Base-by-base conservation (phyloP, 2,329 filamentous ascomycete species). In the Ilyonectria destructans region DNA sequence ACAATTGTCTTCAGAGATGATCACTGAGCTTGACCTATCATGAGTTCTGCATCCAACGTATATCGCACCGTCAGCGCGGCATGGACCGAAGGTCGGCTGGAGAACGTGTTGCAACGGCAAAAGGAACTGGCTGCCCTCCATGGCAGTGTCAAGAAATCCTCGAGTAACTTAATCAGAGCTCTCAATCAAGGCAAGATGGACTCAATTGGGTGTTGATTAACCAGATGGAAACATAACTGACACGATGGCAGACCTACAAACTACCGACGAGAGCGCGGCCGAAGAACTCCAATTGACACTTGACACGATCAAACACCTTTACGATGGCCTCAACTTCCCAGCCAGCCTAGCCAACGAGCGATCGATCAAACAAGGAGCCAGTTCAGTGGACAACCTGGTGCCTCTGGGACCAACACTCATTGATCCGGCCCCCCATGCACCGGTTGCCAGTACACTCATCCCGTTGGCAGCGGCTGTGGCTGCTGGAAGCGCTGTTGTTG, bases 41-140 rank as follows among this genome's bases (percentile, higher is more conserved):
- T 59, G 57, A 59, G 21, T n/a, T 21, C 12, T 15, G 21, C 45
- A 17, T 9, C 31, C 8, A 13, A 59, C 17, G 5, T 35, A 21
- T 59, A 59, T 21, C 19, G 48, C 3, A 37, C 57, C 7, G 43
- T 59, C 13, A 43, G 35, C 17, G 35, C 57, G 9, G 57, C 57
- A 5, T 59, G 57, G 57, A 45, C 13, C 9, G 57, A 59, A 37
- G 43, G 57, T 9, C 57, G 57, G 9, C 43, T 59, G 13, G 57
- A 59, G 9, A 59, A 59, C 23, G 29, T 49, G 2, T 21, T 59
- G 43, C 57, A 59, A 23, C 43, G 57, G 19, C 43, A 59, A 21
- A 59, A 59, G 15, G 57, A 59, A n/a, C n/a, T 59, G 19, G 57
- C 57, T 35, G 29, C 57, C 17, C 31, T 59, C 2, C 43, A 59